A percentile compares a stretch with the other conserved stretches of the same genome.
Evolutionary conservation across 495 filamentous ascomycete genomes (phyloP).

Genomic region (Xylaria longipes): DNA sequence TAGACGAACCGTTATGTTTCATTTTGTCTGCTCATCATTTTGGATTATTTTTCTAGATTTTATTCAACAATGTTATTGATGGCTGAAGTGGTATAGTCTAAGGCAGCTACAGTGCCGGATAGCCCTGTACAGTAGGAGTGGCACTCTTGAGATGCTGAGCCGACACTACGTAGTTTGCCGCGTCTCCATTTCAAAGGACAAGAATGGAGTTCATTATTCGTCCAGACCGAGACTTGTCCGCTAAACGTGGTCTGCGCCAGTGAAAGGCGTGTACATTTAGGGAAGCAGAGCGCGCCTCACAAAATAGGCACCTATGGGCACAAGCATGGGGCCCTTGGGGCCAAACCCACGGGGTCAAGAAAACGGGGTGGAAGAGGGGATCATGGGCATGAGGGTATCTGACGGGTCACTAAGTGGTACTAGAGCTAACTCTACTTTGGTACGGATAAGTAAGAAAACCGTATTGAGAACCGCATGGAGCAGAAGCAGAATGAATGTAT

Average conservation of each 20-base stretch:
- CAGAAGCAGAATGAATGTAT: not conserved
- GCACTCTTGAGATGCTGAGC: not conserved
- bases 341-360: slow-evolving; percentile 14
- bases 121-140: too few relatives aligned
- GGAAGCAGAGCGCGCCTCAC: slow-evolving; percentile 11
- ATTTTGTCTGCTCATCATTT: too few relatives aligned
- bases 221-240: slow-evolving; percentile 5
- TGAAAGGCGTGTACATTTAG: not conserved
- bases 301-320: slow-evolving; percentile 19
- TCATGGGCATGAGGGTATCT: not conserved
- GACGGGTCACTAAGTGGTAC: not conserved
- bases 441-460: not conserved
- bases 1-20: too few relatives aligned
- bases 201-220: not conserved
- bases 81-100: too few relatives aligned
- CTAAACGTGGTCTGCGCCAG: slow-evolving; percentile 12
- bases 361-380: not conserved
- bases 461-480: not conserved
- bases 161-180: not conserved
- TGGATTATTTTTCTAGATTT: too few relatives aligned
- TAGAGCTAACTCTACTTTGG: not conserved
- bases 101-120: too few relatives aligned
- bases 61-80: too few relatives aligned
- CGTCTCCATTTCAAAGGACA: not conserved
- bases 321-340: not conserved